Conservation (phyloP, 768 basidiomycete species). For the Pseudohyphozyma bogoriensis region DNA sequence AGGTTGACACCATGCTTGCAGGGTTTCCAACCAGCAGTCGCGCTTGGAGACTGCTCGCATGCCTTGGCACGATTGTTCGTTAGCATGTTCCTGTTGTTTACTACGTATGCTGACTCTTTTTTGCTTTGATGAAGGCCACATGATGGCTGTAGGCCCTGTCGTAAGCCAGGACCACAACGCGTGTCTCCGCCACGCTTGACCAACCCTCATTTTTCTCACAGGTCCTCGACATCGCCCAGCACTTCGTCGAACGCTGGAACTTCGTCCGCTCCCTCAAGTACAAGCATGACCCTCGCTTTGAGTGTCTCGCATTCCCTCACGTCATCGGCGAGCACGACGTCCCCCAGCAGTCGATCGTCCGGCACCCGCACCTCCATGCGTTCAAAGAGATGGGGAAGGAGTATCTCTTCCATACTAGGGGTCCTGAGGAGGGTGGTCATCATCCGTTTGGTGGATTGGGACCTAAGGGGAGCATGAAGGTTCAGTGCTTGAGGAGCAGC, state of each 20-base stretch:
- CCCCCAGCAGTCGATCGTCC: constrained; percentile 58
- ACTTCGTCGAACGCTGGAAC: constrained; percentile 71
- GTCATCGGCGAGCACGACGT: constrained; percentile 41
- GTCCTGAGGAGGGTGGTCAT: not conserved
- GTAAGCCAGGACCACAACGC: too few species aligned
- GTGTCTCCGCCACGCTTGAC: too few species aligned
- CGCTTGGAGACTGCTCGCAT: constrained; percentile 22
- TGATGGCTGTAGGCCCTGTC: constrained; percentile 67
- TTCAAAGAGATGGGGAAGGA: constrained; percentile 44
- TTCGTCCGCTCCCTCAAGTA: constrained; percentile 53
- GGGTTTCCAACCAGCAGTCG: constrained; percentile 25
- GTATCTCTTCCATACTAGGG: not conserved
- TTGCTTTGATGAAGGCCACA: too few species aligned
- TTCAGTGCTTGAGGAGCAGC: constrained; percentile 77
- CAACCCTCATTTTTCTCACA: too few species aligned
- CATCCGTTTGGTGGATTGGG: not conserved
- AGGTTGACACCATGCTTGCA: not conserved
- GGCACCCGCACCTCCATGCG: constrained; percentile 60
- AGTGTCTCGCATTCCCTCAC: constrained; percentile 74
- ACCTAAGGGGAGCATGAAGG: constrained; percentile 33
- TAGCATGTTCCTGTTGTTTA: too few species aligned
- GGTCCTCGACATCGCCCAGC: constrained; percentile 87
- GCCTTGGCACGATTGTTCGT: constrained; percentile 34
- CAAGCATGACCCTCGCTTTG: constrained; percentile 39
- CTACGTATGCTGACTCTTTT: too few species aligned